phyloP scores from a whole-genome alignment of 1,284 basidiomycete genomes.

The Trichosporon sp. region DNA sequence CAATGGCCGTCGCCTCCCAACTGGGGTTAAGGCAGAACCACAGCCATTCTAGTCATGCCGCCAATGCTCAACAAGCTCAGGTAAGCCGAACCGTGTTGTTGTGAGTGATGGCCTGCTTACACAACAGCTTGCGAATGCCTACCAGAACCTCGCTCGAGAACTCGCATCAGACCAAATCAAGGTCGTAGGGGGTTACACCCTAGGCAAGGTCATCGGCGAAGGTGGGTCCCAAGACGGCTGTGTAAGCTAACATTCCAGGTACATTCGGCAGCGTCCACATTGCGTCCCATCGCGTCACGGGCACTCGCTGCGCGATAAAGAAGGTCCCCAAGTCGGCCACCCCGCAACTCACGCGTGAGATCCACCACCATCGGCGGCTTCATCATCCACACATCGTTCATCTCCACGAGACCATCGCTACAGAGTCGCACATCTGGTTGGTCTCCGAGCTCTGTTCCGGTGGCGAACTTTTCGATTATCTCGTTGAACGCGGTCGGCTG shows the following conservation, averaged over 20 bases:
- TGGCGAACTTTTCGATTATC: constrained; percentile 95
- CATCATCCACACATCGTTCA: constrained; percentile 94
- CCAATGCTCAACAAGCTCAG: constrained; percentile 4
- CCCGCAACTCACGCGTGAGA: constrained; percentile 86
- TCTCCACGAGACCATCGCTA: constrained; percentile 96
- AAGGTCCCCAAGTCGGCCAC: constrained; percentile 93
- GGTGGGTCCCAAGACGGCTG: constrained; percentile 56
- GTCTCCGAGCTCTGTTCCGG: constrained; percentile 94
- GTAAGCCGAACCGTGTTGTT: background rate
- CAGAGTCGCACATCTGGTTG: constrained; percentile 92
- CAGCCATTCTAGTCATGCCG: background rate
- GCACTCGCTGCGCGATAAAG: constrained; percentile 88
- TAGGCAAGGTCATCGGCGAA: constrained; percentile 93
- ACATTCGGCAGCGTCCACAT: constrained; percentile 90
- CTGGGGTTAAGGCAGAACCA: background rate
- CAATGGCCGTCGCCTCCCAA: constrained; percentile 4
- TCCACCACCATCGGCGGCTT: constrained; percentile 93
- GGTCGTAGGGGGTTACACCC: constrained; percentile 90
- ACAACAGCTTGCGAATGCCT: constrained; percentile 76
- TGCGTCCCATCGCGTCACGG: constrained; percentile 85
- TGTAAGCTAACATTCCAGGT: constrained; percentile 53
- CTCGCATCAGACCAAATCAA: constrained; percentile 81
- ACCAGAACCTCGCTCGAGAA: constrained; percentile 94
- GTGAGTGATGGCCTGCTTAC: background rate
- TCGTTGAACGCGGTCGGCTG: constrained; percentile 86